Percentiles rank a stretch among this genome's conserved stretches.
These are phyloP conservation scores for Populus tomentosa DNA, from an alignment of 441 rosid species.

Conservation along the genomic window DNA sequence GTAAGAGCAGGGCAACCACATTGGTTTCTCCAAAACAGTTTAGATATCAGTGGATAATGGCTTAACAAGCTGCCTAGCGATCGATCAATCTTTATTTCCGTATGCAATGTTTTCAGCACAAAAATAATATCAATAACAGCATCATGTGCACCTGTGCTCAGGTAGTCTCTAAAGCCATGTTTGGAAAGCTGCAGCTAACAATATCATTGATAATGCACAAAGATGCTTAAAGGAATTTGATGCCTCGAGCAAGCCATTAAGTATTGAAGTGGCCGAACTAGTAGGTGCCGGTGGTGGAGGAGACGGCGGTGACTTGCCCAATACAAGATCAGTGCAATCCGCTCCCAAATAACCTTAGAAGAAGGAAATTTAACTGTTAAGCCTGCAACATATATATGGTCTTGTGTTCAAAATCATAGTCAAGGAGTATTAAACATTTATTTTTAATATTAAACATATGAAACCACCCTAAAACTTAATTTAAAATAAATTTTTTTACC, in stretches of 20 bases:
- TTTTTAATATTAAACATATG: too few relatives aligned
- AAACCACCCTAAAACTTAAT: too few relatives aligned
- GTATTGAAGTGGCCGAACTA: constrained; percentile 7
- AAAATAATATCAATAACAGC: too few relatives aligned
- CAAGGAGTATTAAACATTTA: not conserved
- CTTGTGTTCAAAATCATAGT: not conserved
- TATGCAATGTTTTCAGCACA: not conserved
- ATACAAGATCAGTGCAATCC: constrained; percentile 26
- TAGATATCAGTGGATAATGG: not conserved
- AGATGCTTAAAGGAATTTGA: constrained; percentile 9
- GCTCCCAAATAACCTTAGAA: constrained; percentile 31
- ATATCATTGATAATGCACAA: not conserved
- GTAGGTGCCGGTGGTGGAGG: not conserved
- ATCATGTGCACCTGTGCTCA: not conserved
- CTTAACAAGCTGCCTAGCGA: not conserved
- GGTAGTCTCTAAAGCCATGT: constrained; percentile 3
- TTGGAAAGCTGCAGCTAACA: constrained; percentile 10
- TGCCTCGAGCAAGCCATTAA: not conserved
- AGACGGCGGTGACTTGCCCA: constrained; percentile 1
- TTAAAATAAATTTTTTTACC: too few relatives aligned
- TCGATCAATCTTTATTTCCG: not conserved
- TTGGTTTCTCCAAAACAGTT: not conserved
- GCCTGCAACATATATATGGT: not conserved
- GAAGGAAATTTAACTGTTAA: not conserved
- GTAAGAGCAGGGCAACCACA: not conserved